Evolutionary conservation across 495 filamentous ascomycete genomes (phyloP).

Genomic region (Penicillium herquei): DNA sequence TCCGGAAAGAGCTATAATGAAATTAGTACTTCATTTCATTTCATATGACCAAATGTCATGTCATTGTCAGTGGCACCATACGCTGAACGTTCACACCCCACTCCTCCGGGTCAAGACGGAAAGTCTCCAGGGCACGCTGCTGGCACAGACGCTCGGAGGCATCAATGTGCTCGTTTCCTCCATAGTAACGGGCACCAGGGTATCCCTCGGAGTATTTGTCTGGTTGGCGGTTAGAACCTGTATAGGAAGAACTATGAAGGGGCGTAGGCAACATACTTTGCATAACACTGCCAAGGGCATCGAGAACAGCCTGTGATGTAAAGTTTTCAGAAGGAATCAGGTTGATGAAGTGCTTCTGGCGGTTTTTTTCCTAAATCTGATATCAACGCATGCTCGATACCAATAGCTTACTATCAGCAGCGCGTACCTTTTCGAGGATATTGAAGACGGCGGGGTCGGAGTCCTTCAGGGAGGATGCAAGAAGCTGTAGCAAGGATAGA

Average conservation of each 20-base stretch:
- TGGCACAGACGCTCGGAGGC: constrained; percentile 87
- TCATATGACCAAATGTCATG: not conserved
- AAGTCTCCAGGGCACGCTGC: constrained; percentile 81
- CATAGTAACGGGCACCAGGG: constrained; percentile 94
- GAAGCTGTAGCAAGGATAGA: constrained; percentile 55
- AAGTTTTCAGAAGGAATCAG: constrained; percentile 99
- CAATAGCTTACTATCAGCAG: constrained; percentile 2
- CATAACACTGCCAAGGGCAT: constrained; percentile 97
- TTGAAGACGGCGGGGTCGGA: constrained; percentile 83
- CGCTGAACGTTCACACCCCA: constrained; percentile 99
- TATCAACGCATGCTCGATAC: constrained; percentile 8
- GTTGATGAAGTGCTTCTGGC: constrained; percentile 98
- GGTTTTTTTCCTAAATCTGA: constrained; percentile 74
- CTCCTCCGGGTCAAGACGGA: constrained; percentile 75
- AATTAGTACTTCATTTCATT: constrained; percentile 15
- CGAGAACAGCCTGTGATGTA: constrained; percentile 93
- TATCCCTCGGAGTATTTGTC: constrained; percentile 99
- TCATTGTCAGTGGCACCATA: constrained; percentile 40
- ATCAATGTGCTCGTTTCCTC: constrained; percentile 95
- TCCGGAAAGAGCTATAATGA: constrained; percentile 79
- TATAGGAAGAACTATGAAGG: not conserved
- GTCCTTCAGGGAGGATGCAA: constrained; percentile 73
- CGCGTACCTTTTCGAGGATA: constrained; percentile 82
- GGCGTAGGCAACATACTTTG: constrained; percentile 65
- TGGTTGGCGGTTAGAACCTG: constrained; percentile 32